phyloP scores from a whole-genome alignment of 345 rosid genomes.

The Angophora floribunda region DNA sequence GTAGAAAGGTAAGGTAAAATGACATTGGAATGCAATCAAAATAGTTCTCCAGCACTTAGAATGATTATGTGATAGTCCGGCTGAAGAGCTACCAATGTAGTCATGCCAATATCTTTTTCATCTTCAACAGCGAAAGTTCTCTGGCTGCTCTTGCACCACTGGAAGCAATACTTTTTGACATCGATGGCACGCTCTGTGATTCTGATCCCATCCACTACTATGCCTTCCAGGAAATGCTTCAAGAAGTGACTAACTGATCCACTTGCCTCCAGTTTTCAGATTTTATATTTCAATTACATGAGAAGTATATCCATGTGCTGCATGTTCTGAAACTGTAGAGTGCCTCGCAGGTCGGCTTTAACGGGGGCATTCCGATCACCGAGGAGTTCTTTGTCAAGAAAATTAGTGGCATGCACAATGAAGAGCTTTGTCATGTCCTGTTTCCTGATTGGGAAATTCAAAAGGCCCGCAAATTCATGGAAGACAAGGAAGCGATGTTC shows the following conservation, averaged over 20 bases:
- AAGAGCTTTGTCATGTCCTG: constrained; percentile 8
- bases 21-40: neutral
- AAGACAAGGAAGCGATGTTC: constrained; percentile 24
- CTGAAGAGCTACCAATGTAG: neutral
- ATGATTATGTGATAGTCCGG: neutral
- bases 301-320: neutral
- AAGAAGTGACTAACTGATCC: constrained; percentile 13
- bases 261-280: neutral
- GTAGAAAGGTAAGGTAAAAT: neutral
- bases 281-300: neutral
- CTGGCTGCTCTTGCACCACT: neutral
- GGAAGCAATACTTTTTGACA: constrained; percentile 20
- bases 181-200: constrained; percentile 42
- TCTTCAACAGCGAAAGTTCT: neutral
- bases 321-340: neutral
- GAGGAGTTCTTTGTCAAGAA: constrained; percentile 25
- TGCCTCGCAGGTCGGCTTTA: constrained; percentile 5
- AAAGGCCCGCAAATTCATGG: constrained; percentile 15
- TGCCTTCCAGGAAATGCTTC: constrained; percentile 38
- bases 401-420: constrained; percentile 25
- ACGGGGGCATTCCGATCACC: constrained; percentile 20
- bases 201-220: constrained; percentile 33
- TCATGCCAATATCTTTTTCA: neutral
- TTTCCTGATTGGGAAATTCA: constrained; percentile 15
- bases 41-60: neutral